phyloP scores from a whole-genome alignment of 2,329 filamentous ascomycete species.

The Arthrocladium fulminans region DNA sequence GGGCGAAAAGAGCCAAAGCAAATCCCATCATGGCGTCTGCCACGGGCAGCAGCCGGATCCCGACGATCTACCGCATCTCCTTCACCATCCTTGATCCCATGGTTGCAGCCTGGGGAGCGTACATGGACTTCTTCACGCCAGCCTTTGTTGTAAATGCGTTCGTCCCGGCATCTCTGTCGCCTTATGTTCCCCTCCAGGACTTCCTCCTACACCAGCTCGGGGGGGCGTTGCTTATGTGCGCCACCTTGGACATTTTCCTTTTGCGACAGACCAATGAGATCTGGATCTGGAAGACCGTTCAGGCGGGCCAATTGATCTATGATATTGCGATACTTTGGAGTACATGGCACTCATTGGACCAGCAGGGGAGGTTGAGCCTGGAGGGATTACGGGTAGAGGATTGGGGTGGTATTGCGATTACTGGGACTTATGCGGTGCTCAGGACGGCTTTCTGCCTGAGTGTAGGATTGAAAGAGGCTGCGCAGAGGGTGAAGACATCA shows the following conservation, averaged over 20 bases:
- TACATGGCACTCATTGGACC: not conserved
- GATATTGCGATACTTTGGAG: not conserved
- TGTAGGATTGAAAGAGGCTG: not conserved
- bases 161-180: constrained; percentile 1
- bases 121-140: not conserved
- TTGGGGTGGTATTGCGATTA: not conserved
- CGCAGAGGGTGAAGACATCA: not conserved
- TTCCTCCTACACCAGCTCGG: not conserved
- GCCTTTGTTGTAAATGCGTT: not conserved
- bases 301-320: not conserved
- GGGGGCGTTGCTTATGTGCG: not conserved
- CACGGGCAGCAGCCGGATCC: not conserved
- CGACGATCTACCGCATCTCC: constrained; percentile 2
- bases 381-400: not conserved
- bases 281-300: not conserved
- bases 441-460: not conserved
- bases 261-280: not conserved
- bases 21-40: too few relatives aligned
- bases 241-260: not conserved
- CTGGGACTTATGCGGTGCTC: not conserved
- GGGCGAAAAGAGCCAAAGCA: too few relatives aligned
- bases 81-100: not conserved
- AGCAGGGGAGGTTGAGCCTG: not conserved
- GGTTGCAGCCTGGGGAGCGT: not conserved
- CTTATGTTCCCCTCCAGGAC: not conserved